These are phyloP conservation scores for Anethum foeniculum DNA, from an alignment of 140 eudicot genomes.

Conservation along the genomic window DNA sequence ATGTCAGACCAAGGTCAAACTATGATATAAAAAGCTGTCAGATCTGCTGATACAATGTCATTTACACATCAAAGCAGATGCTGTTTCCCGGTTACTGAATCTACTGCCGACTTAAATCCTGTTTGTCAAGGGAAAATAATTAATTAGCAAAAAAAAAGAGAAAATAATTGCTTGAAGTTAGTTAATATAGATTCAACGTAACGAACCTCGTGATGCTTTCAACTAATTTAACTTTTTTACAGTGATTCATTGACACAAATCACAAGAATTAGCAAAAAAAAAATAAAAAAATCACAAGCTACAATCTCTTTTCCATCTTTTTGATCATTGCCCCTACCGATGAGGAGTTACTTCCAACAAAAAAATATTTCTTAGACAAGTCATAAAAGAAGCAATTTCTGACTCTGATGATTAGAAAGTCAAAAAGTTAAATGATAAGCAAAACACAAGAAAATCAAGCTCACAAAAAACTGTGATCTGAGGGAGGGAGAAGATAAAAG, in stretches of 20 bases:
- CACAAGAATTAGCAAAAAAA: neutral
- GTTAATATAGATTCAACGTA: neutral
- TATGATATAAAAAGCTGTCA: neutral
- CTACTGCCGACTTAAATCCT: constrained; percentile 68
- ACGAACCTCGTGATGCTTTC: neutral
- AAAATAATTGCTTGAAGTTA: neutral
- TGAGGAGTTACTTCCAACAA: neutral
- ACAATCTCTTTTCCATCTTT: neutral
- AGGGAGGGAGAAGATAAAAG: neutral
- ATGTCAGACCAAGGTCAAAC: neutral
- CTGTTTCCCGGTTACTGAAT: constrained; percentile 79
- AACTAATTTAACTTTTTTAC: neutral
- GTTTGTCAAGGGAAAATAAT: constrained; percentile 16
- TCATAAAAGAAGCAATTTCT: neutral
- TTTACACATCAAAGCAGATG: constrained; percentile 50
- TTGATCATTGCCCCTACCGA: neutral
- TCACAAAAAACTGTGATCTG: neutral
- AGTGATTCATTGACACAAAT: neutral
- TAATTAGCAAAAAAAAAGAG: no score
- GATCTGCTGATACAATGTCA: neutral
- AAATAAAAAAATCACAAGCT: neutral
- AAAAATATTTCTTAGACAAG: neutral
- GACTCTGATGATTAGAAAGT: neutral
- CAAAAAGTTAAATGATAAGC: neutral
- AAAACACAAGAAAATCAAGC: neutral